Evolutionary conservation across 345 rosid species (phyloP).

Genomic region (Eucalyptus regnans): DNA sequence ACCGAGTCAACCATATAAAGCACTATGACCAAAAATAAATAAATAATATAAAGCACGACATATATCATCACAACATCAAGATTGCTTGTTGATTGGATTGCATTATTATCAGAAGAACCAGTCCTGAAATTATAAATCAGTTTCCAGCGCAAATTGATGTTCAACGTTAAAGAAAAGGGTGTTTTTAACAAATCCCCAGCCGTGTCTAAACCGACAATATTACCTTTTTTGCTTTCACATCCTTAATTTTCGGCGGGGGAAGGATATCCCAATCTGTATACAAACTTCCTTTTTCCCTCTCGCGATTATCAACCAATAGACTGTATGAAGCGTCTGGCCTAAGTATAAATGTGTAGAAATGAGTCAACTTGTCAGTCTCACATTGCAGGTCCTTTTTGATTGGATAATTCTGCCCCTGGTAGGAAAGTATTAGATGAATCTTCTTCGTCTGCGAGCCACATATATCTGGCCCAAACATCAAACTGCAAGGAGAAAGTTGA

Average conservation of each 20-base stretch:
- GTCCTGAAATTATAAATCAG: not conserved
- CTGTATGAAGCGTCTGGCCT: conserved; percentile 90
- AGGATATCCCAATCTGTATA: conserved; percentile 94
- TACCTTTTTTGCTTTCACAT: conserved; percentile 75
- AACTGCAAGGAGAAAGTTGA: conserved; percentile 25
- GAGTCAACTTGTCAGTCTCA: conserved; percentile 85
- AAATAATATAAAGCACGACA: not conserved
- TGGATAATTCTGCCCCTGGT: conserved; percentile 95
- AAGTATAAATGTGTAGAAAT: conserved; percentile 91
- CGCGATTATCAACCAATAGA: conserved; percentile 70
- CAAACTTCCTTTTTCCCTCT: conserved; percentile 88
- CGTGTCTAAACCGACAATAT: not conserved
- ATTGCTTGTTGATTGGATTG: not conserved
- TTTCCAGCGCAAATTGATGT: not conserved
- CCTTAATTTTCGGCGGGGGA: conserved; percentile 79
- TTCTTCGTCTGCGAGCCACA: conserved; percentile 90
- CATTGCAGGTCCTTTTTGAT: conserved; percentile 83
- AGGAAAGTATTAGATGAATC: conserved; percentile 78
- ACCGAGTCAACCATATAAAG: not conserved
- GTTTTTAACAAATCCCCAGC: not conserved
- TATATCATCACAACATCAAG: not conserved
- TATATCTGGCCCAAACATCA: conserved; percentile 98
- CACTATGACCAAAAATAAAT: no score
- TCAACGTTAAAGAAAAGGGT: not conserved
- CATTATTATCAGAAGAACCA: not conserved